phyloP scores from a whole-genome alignment of 1,284 basidiomycete genomes.

The Leccinum olivaceoglutinosum region DNA sequence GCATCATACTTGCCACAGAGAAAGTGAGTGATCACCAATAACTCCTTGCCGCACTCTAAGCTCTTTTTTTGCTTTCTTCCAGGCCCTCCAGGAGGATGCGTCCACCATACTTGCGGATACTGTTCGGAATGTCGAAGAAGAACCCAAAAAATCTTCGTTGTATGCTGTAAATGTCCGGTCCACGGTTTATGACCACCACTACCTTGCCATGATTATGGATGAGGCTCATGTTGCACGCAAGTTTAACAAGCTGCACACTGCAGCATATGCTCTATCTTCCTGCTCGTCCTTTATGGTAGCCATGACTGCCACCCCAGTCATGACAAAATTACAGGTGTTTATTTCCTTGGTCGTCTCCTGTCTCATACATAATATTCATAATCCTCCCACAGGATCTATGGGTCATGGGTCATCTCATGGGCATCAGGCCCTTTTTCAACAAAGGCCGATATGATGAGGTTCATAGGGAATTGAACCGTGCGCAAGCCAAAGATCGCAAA shows the following conservation, averaged over 20 bases:
- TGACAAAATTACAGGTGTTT: constrained; percentile 2
- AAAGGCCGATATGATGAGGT: neutral
- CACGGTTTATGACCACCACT: neutral
- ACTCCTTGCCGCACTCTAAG: neutral
- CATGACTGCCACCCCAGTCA: constrained; percentile 5
- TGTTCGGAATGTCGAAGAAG: no score
- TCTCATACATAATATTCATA: neutral
- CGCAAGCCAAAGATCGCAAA: neutral
- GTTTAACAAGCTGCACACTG: no score
- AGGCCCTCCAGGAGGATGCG: no score
- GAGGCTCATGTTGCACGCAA: neutral
- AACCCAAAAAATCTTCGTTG: no score
- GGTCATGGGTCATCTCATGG: neutral
- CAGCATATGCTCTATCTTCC: no score
- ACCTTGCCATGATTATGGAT: neutral
- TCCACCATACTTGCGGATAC: no score
- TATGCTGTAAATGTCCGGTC: neutral
- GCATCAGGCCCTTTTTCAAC: neutral
- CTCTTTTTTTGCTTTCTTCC: no score
- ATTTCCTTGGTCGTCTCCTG: neutral
- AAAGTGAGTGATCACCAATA: neutral
- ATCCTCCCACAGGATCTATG: neutral
- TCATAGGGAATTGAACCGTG: neutral
- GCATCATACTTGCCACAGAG: neutral
- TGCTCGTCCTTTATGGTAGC: neutral